Evolutionary conservation across 257 asterid genomes (phyloP).

Genomic region (Henckelia pumila): DNA sequence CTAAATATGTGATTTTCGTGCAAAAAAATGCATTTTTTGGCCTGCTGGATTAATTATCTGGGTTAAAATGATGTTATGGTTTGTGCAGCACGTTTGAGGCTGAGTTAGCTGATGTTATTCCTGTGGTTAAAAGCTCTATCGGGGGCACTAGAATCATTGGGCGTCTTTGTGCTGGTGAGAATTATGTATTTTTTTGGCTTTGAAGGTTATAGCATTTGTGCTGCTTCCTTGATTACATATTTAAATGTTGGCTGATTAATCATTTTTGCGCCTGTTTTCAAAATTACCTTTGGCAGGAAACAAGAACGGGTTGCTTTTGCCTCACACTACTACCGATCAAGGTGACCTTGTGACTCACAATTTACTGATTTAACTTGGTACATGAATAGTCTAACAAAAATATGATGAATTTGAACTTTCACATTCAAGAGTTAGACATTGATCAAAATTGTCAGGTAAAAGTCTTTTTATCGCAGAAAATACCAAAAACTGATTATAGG

Average conservation of each 20-base stretch:
- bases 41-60: background rate
- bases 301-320: conserved; percentile 93
- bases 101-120: conserved; percentile 74
- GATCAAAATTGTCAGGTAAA: background rate
- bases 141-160: conserved; percentile 88
- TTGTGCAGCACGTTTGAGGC: conserved; percentile 74
- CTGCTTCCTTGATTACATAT: conserved; percentile 6
- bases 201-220: background rate
- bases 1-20: background rate
- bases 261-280: background rate
- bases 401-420: background rate
- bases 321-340: conserved; percentile 94
- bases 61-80: conserved; percentile 4
- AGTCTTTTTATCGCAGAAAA: no score
- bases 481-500: no score
- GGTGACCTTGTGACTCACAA: conserved; percentile 40
- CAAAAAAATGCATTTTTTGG: background rate
- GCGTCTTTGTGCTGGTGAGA: conserved; percentile 83
- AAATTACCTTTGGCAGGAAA: conserved; percentile 52
- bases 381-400: background rate
- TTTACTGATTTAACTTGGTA: background rate
- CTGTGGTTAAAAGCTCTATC: conserved; percentile 86
- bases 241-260: conserved; percentile 2
- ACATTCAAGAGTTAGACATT: background rate
- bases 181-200: background rate